Evolutionary conservation across 1,284 basidiomycete species (phyloP).

Genomic region (Rhodotorula sp.): DNA sequence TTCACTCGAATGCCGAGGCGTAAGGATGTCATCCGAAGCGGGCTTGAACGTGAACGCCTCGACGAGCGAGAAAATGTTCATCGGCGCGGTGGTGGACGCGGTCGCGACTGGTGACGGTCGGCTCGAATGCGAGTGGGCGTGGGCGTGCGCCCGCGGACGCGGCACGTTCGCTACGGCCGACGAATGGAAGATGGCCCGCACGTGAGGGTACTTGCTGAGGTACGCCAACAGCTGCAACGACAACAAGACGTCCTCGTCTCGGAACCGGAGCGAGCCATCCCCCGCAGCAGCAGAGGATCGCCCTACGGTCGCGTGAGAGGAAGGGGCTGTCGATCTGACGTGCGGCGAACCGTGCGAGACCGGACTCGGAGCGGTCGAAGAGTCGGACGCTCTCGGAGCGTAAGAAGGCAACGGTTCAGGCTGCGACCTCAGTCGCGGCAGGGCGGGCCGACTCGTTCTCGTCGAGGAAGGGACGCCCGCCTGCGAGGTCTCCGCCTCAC

Average conservation of each 20-base stretch:
- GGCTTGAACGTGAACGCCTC: slow-evolving; percentile 94
- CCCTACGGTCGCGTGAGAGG: not conserved
- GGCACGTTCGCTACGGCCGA: not conserved
- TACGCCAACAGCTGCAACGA: slow-evolving; percentile 92
- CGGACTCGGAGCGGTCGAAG: not conserved
- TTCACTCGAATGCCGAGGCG: slow-evolving; percentile 75
- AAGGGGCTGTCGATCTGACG: not conserved
- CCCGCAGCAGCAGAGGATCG: not conserved
- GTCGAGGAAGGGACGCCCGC: not conserved
- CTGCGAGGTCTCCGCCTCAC: not conserved
- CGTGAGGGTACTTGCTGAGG: slow-evolving; percentile 95
- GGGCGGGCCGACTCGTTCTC: no score
- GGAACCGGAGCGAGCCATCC: slow-evolving; percentile 55
- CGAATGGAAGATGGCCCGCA: slow-evolving; percentile 87
- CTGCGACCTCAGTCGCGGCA: not conserved
- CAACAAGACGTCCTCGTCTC: slow-evolving; percentile 91
- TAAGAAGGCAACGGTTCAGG: not conserved
- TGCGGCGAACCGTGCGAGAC: not conserved
- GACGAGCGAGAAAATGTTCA: slow-evolving; percentile 79
- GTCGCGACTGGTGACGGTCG: not conserved
- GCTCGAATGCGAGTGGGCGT: not conserved
- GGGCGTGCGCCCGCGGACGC: slow-evolving; percentile 13
- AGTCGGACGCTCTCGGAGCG: not conserved
- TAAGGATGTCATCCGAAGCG: slow-evolving; percentile 70
- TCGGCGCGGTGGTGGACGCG: slow-evolving; percentile 47